Base-by-base conservation (phyloP, 2,329 filamentous ascomycete species). In the Helotiales sp. region DNA sequence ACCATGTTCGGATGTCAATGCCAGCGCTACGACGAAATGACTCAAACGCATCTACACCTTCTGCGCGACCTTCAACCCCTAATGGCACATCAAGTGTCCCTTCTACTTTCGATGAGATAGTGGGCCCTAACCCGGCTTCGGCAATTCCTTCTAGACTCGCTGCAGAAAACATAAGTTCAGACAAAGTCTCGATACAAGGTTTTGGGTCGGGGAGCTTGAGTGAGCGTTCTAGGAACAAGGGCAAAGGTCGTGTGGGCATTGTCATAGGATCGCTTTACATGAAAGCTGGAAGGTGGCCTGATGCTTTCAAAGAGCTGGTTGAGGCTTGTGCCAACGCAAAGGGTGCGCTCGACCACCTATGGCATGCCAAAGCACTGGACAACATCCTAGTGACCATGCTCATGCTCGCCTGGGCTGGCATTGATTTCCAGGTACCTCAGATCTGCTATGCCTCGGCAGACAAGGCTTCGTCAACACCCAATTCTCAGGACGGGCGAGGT, bases 281-380 rank as follows among this genome's bases (percentile, higher is more conserved):
- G 65, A 89, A 93, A 73, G 89, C 91, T 53, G 95, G 95, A 25
- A 85, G 92, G 61, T 97, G 95, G 92, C 84, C 81, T 48, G 93
- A 98, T 74, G 93, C 93, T 7, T 73, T 98, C 46, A 89, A 85
- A 71, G 91, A 96, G 70, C 82, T 97, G 22, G 79, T 85, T 9
- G 93, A 97, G 59, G 91, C 89, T 54, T 92, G 90, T 1, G 83
- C 83, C 9, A 85, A 88, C 65, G 88, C 91, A 15, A 88, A 91
- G 66, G 86, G 85, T 34, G 83, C 90, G 58, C 93, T 91, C 67
- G 95, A 99, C 73, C 91, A 96, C 73, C 73, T 98, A n/a, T 99
- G 95, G 93, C 91, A 97, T 75, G 95, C 90, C 17, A 98, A 98
- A 74, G 93, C 91, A 1, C 79, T 99, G 19, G 96, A 99, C 71